Percentiles rank a stretch among this genome's conserved stretches.
These are phyloP conservation scores for Penicillium cinerascens DNA, from an alignment of 495 filamentous ascomycete species.

Conservation along the genomic window DNA sequence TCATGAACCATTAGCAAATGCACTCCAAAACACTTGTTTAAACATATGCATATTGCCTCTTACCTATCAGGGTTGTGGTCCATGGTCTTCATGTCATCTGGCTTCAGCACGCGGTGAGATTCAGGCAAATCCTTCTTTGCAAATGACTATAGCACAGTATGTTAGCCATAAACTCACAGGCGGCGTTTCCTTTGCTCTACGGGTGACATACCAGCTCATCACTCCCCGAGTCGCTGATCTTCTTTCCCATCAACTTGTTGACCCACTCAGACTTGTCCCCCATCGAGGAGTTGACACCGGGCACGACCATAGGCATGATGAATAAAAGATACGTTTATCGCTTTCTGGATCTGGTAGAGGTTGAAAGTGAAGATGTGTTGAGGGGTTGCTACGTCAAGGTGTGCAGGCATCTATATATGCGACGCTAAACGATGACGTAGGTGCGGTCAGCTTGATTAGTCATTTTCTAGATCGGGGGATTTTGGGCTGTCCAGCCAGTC, in stretches of 20 bases:
- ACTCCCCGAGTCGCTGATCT: conserved; percentile 45
- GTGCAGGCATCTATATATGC: conserved; percentile 15
- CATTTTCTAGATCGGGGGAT: background rate
- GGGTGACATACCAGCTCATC: conserved; percentile 46
- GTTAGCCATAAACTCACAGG: background rate
- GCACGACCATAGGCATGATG: conserved; percentile 82
- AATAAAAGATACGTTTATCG: background rate
- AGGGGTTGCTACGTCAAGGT: background rate
- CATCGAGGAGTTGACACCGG: conserved; percentile 57
- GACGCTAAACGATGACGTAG: conserved; percentile 13
- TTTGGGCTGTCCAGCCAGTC: background rate
- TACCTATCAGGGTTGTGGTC: conserved; percentile 60
- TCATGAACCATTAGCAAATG: background rate
- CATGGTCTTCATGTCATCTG: conserved; percentile 57
- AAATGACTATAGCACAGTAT: conserved; percentile 53
- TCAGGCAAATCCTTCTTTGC: conserved; percentile 71
- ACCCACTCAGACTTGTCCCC: conserved; percentile 62
- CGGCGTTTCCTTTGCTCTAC: background rate
- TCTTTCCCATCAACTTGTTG: conserved; percentile 76
- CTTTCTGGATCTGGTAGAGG: background rate
- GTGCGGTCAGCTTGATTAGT: conserved; percentile 12
- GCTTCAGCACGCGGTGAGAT: conserved; percentile 62
- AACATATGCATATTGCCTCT: conserved; percentile 5
- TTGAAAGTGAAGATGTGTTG: background rate
- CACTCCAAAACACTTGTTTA: background rate